A percentile compares a stretch with the other conserved stretches of the same genome.
Evolutionary conservation across 2,329 filamentous ascomycete genomes (phyloP).

Genomic region (Fusarium humuli): DNA sequence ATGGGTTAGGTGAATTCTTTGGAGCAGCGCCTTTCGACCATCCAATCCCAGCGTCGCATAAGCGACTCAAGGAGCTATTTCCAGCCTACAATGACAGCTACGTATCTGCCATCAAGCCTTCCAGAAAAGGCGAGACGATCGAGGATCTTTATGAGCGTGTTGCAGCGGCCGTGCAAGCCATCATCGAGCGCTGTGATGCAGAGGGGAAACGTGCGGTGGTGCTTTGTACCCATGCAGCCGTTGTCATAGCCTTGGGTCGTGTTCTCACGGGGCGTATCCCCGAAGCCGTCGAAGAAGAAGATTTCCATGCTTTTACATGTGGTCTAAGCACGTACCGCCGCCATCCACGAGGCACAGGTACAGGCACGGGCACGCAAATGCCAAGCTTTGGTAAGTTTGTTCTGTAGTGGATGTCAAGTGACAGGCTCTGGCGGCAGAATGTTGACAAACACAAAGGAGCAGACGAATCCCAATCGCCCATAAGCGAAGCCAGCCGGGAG

Average conservation of each 20-base stretch:
- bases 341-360: conserved; percentile 46
- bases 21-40: conserved; percentile 88
- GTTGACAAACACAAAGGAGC: conserved; percentile 31
- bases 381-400: conserved; percentile 30
- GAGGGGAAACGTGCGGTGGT: conserved; percentile 77
- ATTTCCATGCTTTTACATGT: conserved; percentile 88
- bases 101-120: conserved; percentile 73
- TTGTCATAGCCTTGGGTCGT: conserved; percentile 86
- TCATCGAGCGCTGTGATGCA: conserved; percentile 80
- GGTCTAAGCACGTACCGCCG: conserved; percentile 75
- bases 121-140: conserved; percentile 80
- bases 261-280: conserved; percentile 84
- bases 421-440: conserved; percentile 1
- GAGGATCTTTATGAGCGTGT: conserved; percentile 83
- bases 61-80: conserved; percentile 75
- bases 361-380: conserved; percentile 17
- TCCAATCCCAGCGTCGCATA: conserved; percentile 76
- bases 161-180: conserved; percentile 73
- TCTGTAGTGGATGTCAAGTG: conserved; percentile 17
- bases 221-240: conserved; percentile 90
- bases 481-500: conserved; percentile 57
- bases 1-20: conserved; percentile 86
- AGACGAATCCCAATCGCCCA: conserved; percentile 19
- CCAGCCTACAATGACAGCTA: conserved; percentile 70
- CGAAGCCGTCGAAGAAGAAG: conserved; percentile 75